phyloP scores from a whole-genome alignment of 139 green algal genomes.

The Chlamydomonas urium region DNA sequence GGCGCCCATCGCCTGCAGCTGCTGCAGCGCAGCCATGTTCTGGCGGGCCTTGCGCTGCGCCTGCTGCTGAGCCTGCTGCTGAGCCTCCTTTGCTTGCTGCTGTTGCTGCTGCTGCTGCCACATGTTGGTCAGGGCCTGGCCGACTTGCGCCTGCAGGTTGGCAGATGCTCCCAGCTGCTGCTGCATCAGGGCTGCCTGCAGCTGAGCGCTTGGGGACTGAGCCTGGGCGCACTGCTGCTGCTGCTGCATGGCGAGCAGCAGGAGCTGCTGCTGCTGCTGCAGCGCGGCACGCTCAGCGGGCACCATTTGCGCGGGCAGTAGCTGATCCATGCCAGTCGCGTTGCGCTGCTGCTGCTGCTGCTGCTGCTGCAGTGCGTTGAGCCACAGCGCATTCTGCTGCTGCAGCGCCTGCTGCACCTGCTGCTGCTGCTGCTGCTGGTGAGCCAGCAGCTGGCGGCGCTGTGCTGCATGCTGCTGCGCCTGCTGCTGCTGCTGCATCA shows the following conservation, averaged over 20 bases:
- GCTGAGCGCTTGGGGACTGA: not conserved
- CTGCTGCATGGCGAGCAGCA: not conserved
- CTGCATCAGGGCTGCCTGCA: not conserved
- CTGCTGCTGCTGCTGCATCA: slow-evolving; percentile 7
- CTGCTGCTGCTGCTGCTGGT: slow-evolving; percentile 12
- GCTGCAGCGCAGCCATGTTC: slow-evolving; percentile 4
- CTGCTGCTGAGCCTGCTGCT: slow-evolving; percentile 6
- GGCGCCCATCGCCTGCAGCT: not conserved
- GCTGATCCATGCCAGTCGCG: not conserved
- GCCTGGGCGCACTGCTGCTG: slow-evolving; percentile 4
- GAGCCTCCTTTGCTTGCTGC: not conserved
- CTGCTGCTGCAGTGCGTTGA: not conserved
- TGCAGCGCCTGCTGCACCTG: slow-evolving; percentile 6
- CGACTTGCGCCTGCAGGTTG: not conserved
- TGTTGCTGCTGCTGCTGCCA: not conserved
- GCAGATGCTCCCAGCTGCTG: not conserved
- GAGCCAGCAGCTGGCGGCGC: not conserved
- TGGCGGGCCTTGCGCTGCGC: not conserved
- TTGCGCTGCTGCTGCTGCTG: not conserved
- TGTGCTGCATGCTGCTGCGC: not conserved
- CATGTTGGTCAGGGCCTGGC: not conserved
- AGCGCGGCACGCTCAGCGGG: too few species aligned
- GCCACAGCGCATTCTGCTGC: not conserved
- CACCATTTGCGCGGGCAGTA: too few species aligned
- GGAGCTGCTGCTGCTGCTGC: not conserved